Evolutionary conservation across 208 protist species (phyloP), one percentile per base, ranked within the genome.

Genomic region (Sergeia podlipaevii): DNA sequence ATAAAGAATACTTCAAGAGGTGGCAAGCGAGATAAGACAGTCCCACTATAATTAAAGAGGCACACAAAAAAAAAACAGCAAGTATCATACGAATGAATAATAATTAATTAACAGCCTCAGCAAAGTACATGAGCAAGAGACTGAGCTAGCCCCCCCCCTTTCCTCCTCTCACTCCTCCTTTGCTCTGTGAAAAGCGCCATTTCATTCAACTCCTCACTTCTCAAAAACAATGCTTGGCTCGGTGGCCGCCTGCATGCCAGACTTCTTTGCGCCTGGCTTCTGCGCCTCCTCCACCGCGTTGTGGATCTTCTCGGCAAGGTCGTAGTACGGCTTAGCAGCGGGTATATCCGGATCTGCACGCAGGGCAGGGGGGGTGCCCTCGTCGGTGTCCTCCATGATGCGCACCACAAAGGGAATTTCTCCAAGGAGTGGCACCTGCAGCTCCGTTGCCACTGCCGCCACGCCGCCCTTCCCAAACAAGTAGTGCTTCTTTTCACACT

Each of bases 381-480:
- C 59, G 65, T 98, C 97, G 0, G 86, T 94, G 32, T 83, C 83
- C 39, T 85, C 69, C 69, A 97, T 89, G 23, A 98, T 97, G 42
- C 81, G 72, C 43, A 76, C 53, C 44, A 96, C 47, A 24, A 98
- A 86, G 7, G 97, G 97, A 15, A 98, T 85, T 46, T 97, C 89
- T 2, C 91, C 96, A 0, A 98, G 62, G 48, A 97, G 95, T 1
- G 92, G 74, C 27, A 98, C 76, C 3, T 66, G 55, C 42, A 98
- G 57, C 71, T 97, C 89, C 45, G 88, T 56, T 24, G 94, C 93
- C 30, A 80, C 86, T 2, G 74, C 61, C 28, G 75, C 74, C 3
- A 97, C 95, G 20, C 94, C 94, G 5, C 77, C 84, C 36, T 94
- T 49, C 60, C 96, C 95, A 67, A 98, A 99, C 23, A 99, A 70